Conservation (phyloP, 805 yeast species). For the Cyberlindnera misumaiensis region DNA sequence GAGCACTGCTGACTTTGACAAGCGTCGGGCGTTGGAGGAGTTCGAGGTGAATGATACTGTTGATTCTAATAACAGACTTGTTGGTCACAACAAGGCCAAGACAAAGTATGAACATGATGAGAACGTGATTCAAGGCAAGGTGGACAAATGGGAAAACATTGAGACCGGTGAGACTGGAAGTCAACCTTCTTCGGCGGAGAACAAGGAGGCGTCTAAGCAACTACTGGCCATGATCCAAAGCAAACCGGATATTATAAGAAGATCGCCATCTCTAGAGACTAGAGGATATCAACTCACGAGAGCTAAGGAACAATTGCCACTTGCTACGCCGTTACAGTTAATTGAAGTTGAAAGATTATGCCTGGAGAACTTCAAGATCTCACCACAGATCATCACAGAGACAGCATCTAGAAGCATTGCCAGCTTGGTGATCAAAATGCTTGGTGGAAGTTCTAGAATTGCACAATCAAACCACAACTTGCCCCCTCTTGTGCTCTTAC, state of each 20-base stretch:
- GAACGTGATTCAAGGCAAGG: slow-evolving; percentile 41
- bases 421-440: slow-evolving; percentile 46
- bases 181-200: slow-evolving; percentile 6
- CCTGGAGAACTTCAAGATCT: slow-evolving; percentile 44
- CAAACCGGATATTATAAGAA: slow-evolving; percentile 1
- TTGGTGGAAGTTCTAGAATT: slow-evolving; percentile 68
- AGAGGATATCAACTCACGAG: slow-evolving; percentile 5
- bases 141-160: slow-evolving; percentile 15
- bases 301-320: slow-evolving; percentile 35
- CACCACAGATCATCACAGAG: slow-evolving; percentile 45
- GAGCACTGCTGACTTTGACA: slow-evolving; percentile 76
- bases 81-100: slow-evolving; percentile 57
- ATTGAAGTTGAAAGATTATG: slow-evolving; percentile 65
- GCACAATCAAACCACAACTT: slow-evolving; percentile 64
- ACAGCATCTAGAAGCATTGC: slow-evolving; percentile 64
- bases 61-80: slow-evolving; percentile 57
- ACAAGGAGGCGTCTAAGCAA: slow-evolving; percentile 5
- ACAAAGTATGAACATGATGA: slow-evolving; percentile 63
- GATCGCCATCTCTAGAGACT: slow-evolving; percentile 10
- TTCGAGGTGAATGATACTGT: slow-evolving; percentile 57
- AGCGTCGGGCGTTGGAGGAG: slow-evolving; percentile 70
- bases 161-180: slow-evolving; percentile 7
- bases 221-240: slow-evolving; percentile 5
- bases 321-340: slow-evolving; percentile 73
- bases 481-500: slow-evolving; percentile 66